Evolutionary conservation across 169 alveolate genomes (phyloP).

Genomic region (Plasmodium knowlesi): DNA sequence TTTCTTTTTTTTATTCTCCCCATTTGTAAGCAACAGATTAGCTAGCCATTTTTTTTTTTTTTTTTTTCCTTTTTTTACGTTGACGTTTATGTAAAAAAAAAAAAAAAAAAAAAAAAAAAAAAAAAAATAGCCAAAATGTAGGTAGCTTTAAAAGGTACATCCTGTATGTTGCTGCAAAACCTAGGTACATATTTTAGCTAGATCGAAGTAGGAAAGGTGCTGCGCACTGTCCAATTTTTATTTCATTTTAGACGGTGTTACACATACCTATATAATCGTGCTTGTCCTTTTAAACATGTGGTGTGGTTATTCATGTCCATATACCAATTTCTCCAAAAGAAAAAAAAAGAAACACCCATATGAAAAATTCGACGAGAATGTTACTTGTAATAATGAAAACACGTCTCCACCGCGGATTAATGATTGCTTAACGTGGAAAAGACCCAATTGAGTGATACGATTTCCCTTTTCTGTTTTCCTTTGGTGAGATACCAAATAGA

Average conservation of each 20-base stretch:
- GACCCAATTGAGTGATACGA: neutral
- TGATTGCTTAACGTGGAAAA: neutral
- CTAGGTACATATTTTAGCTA: slow-evolving; percentile 5
- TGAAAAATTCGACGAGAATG: neutral
- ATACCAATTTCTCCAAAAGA: neutral
- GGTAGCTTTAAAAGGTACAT: neutral
- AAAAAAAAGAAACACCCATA: neutral
- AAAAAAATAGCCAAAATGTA: neutral
- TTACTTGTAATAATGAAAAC: neutral
- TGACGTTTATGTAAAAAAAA: neutral
- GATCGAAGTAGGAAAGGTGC: slow-evolving; percentile 3
- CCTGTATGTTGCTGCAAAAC: neutral
- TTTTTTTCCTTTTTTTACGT: neutral
- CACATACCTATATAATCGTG: neutral
- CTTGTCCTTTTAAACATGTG: neutral
- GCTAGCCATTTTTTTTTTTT: neutral
- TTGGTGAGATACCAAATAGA: neutral
- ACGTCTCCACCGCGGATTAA: neutral
- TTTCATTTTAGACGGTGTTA: neutral
- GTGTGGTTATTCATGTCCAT: neutral
- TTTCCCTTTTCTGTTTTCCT: neutral
- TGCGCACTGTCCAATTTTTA: neutral
- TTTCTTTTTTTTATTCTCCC: neutral
- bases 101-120: neutral
- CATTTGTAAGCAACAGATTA: neutral